Base-by-base conservation (phyloP, 83 land plant genomes). In the Picea abies region DNA sequence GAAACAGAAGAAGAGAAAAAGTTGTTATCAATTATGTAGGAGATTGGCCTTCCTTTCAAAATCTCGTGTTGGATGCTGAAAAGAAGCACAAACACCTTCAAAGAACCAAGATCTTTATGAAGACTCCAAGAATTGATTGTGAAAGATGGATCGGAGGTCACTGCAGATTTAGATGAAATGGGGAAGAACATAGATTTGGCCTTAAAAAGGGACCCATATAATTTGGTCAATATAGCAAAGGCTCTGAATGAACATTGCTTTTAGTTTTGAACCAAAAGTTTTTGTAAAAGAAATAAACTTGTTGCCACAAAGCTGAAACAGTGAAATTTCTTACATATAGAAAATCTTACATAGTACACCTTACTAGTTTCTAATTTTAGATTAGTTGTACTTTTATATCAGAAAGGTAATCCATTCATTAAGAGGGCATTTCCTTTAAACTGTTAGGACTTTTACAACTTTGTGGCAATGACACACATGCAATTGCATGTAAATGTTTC, bases 131-230 rank as follows among this genome's bases (percentile, higher is more conserved):
- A 12, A 52, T 10, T 52, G 58, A 52, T 11, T 52, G 15, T 52
- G 14, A 52, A 52, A 52, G 52, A 9, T 47, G 10, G 52, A 47
- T 10, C 52, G 2, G 52, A 47, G 52, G 52, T 10, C 52, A 10
- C 52, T 73, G 77, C n/a, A 41, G 77, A 73, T 73, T 73, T 73
- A 73, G 49, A 73, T 73, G 77, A 73, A 3, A 73, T 44, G 25
- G n/a, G 77, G 77, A 73, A n/a, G 26, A 52, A 22, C 22, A 44
- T 73, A 49, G 77, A 73, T 23, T 1, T 7, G 58, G 77, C 77
- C 77, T 8, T 22, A 41, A 73, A 73, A 73, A 23, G 52, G 20
- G 15, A 73, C 56, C 56, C 47, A 72, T 15, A 4, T 72, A 20
- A 73, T 44, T 44, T 47, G 10, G 52, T 9, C 52, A 47, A 7